Conservation (phyloP, 345 rosid genomes). For the Ailanthus altissimus region DNA sequence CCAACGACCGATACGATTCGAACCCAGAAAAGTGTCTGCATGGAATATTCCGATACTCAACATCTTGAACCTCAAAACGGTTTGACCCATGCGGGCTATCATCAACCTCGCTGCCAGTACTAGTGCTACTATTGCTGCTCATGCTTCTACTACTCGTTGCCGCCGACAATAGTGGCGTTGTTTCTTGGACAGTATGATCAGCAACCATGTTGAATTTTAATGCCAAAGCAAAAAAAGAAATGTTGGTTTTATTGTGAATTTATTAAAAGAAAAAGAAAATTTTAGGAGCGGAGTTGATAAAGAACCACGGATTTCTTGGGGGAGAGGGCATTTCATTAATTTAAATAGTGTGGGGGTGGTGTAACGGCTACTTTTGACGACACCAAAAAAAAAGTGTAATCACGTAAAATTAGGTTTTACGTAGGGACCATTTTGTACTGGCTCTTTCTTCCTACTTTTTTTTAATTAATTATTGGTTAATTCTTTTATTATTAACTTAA, state of each 20-base stretch:
- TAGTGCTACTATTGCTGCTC: slow-evolving; percentile 37
- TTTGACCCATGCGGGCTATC: slow-evolving; percentile 46
- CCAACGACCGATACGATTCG: slow-evolving; percentile 52
- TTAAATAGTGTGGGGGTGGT: slow-evolving; percentile 39
- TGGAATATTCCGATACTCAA: slow-evolving; percentile 19
- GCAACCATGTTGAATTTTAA: background rate
- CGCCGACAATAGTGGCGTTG: slow-evolving; percentile 55
- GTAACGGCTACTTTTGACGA: slow-evolving; percentile 83
- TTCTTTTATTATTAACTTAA: background rate
- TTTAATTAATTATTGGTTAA: background rate
- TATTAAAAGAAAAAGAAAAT: background rate
- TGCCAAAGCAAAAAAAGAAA: background rate
- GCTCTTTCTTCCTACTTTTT: background rate
- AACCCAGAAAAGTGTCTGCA: slow-evolving; percentile 37
- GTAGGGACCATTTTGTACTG: background rate
- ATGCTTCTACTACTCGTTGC: slow-evolving; percentile 32
- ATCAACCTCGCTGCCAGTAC: slow-evolving; percentile 48
- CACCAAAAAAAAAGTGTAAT: slow-evolving; percentile 17
- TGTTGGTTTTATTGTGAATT: background rate
- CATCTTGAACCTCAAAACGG: slow-evolving; percentile 41
- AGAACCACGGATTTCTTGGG: slow-evolving; percentile 42
- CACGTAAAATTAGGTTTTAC: slow-evolving; percentile 15
- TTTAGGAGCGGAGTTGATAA: slow-evolving; percentile 12
- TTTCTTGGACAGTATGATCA: slow-evolving; percentile 24
- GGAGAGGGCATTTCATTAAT: slow-evolving; percentile 16